Conservation (phyloP, 345 rosid species). For the Crucihimalaya himalaica region DNA sequence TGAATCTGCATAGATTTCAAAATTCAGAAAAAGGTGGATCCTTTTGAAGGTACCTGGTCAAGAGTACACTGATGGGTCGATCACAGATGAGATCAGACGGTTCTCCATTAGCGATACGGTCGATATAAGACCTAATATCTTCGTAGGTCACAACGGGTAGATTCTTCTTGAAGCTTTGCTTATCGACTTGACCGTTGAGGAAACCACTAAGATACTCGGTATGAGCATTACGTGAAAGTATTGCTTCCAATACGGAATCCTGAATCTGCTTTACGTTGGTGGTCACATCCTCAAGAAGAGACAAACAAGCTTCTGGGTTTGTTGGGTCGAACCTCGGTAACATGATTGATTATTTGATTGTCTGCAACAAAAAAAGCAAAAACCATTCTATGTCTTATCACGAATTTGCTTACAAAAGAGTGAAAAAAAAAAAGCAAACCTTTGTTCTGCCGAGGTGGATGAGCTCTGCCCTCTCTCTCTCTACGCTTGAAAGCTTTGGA, state of each 20-base stretch:
- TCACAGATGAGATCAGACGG: slow-evolving; percentile 61
- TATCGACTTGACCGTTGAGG: slow-evolving; percentile 51
- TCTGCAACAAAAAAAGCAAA: background rate
- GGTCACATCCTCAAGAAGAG: slow-evolving; percentile 68
- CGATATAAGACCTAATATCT: slow-evolving; percentile 58
- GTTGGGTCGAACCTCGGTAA: slow-evolving; percentile 63
- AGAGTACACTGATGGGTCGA: slow-evolving; percentile 68
- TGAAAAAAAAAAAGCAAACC: background rate
- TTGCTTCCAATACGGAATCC: slow-evolving; percentile 52
- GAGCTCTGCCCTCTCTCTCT: background rate
- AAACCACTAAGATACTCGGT: slow-evolving; percentile 62
- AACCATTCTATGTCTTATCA: background rate
- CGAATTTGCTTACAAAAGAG: background rate
- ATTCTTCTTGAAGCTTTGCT: slow-evolving; percentile 55
- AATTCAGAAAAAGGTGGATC: no score
- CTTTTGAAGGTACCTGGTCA: slow-evolving; percentile 56
- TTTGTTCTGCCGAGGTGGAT: background rate
- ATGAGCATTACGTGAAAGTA: slow-evolving; percentile 52
- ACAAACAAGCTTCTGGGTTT: slow-evolving; percentile 58
- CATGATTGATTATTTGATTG: slow-evolving; percentile 34
- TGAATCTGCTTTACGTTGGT: slow-evolving; percentile 58
- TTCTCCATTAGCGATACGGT: slow-evolving; percentile 77
- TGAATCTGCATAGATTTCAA: no score
- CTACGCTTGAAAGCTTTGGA: background rate
- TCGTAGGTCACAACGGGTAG: slow-evolving; percentile 79